phyloP scores from a whole-genome alignment of 2,329 filamentous ascomycete species.

The Didymella sp. region DNA sequence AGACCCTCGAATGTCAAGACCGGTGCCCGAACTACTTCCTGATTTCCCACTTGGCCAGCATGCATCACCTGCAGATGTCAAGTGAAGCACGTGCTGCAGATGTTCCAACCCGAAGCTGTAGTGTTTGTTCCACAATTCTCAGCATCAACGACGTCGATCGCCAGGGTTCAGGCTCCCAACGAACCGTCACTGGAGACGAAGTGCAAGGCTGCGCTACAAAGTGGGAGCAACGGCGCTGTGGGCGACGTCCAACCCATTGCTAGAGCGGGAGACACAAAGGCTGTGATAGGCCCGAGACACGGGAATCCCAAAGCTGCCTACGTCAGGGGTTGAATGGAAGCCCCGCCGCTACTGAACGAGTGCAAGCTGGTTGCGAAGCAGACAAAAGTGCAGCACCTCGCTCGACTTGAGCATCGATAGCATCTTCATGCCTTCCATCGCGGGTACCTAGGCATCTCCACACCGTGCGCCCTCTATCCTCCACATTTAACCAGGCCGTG shows the following conservation, averaged over 20 bases:
- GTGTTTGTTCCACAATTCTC: not conserved
- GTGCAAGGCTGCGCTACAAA: constrained; percentile 14
- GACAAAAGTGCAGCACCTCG: constrained; percentile 7
- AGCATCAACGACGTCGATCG: not conserved
- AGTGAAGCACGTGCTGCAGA: constrained; percentile 4
- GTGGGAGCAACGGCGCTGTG: constrained; percentile 9
- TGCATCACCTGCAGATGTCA: too few species aligned
- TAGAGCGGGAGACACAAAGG: constrained; percentile 4
- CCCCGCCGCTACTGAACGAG: constrained; percentile 17
- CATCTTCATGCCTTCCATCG: not conserved
- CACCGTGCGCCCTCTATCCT: constrained; percentile 1
- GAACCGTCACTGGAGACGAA: constrained; percentile 1
- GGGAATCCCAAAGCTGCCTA: constrained; percentile 10
- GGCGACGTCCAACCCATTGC: constrained; percentile 8
- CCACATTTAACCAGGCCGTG: constrained; percentile 15
- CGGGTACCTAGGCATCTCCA: constrained; percentile 6
- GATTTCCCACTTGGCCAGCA: not conserved
- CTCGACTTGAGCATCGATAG: not conserved
- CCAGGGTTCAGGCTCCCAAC: constrained; percentile 7
- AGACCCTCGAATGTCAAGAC: not conserved
- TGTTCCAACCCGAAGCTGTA: not conserved
- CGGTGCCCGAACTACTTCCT: not conserved
- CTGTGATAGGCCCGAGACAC: constrained; percentile 15
- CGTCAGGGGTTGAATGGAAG: constrained; percentile 14
- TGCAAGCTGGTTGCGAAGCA: constrained; percentile 9